These are phyloP conservation scores for Polyporus arcularius DNA, from an alignment of 768 basidiomycete species.

Conservation along the genomic window DNA sequence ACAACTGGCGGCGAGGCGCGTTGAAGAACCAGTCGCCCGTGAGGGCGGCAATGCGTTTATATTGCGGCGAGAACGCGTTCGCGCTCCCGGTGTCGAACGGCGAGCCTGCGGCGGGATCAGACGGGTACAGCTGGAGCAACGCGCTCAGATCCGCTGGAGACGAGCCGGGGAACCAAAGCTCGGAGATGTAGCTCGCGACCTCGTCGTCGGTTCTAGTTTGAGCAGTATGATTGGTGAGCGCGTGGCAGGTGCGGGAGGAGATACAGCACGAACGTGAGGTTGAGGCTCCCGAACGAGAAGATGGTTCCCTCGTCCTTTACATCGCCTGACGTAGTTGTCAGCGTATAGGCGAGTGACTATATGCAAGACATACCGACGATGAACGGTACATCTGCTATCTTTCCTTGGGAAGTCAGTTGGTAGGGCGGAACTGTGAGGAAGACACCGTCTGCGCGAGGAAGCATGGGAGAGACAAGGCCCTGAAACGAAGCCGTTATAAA, in stretches of 20 bases:
- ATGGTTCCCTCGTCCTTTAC: constrained; percentile 60
- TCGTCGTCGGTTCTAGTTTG: constrained; percentile 26
- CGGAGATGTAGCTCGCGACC: constrained; percentile 17
- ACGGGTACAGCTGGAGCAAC: constrained; percentile 25
- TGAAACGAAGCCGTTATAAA: not conserved
- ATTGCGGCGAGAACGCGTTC: constrained; percentile 47
- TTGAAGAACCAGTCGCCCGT: constrained; percentile 32
- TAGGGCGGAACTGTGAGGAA: constrained; percentile 47
- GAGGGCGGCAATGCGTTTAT: constrained; percentile 32
- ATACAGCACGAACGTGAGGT: constrained; percentile 31
- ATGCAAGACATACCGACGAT: constrained; percentile 38
- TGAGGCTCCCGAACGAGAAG: constrained; percentile 29
- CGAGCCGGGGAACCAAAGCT: constrained; percentile 26
- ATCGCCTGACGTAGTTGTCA: not conserved
- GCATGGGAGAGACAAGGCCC: constrained; percentile 38
- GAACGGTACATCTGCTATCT: constrained; percentile 50
- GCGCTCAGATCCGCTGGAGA: constrained; percentile 14
- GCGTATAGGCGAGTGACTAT: no score
- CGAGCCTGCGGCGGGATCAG: constrained; percentile 46
- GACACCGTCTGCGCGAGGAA: constrained; percentile 50
- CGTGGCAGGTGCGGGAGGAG: no score
- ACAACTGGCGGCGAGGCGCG: constrained; percentile 29
- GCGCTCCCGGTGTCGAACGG: constrained; percentile 50
- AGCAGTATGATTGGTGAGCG: no score
- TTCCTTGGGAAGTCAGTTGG: constrained; percentile 41